Evolutionary conservation across 2,329 filamentous ascomycete genomes (phyloP), one percentile per base, ranked within the genome.

Genomic region (Fusarium virguliforme): DNA sequence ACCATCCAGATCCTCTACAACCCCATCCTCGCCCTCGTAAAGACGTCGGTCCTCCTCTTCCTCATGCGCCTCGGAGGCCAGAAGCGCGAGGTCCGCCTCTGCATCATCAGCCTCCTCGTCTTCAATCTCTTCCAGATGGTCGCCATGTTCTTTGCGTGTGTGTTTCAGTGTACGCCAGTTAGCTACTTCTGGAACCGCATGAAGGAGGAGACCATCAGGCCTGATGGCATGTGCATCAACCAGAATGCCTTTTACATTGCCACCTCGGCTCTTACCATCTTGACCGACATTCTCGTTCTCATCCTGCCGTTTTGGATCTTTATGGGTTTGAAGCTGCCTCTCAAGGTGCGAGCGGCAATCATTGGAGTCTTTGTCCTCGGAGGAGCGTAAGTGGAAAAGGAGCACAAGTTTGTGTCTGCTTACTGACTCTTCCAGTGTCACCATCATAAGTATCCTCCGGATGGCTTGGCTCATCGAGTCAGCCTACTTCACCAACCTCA

Each of bases 11-110:
- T 84, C 8, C 73, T 83, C 2, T 85, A 85, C 76, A 85, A 84
- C 56, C 83, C 83, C 0, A 81, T 85, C 38, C 74, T 85, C 6
- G 82, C 82, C 40, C 75, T 85, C 9, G 81, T 84, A 60, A 85
- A 85, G 69, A 78, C 80, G 5, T 85, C 84, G 4, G 78, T 84
- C 15, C 77, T 85, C 4, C 61, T 85, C 6, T 85, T 85, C 65
- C 78, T 85, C 12, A 73, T 83, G 40, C 81, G 83, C 1, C 78
- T 85, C 1, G 79, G 81, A 8, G 82, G 80, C 4, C 79, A 82
- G 65, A 75, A 32, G 74, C 75, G 24, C 72, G 8, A 48, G 5
- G 67, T 83, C 5, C 75, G 77, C 26, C 18, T 41, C 6, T 46
- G 62, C 40, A 63, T 82, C 58, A 72, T 80, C 73, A 58, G 67